Base-by-base conservation (phyloP, 805 yeast genomes). In the Metschnikowia peoriensis region DNA sequence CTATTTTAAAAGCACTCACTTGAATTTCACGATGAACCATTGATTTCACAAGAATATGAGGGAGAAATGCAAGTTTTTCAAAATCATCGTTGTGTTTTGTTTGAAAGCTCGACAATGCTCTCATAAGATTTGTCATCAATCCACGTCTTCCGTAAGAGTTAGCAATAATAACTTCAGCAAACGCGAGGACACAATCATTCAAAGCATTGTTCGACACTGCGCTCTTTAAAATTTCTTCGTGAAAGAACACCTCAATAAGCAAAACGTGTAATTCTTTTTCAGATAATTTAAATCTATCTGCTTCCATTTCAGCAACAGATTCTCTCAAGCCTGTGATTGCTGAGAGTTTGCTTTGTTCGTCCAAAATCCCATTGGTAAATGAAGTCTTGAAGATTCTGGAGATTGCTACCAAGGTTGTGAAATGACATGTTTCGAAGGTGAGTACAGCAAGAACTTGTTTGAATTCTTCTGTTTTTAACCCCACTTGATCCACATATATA, bases 141-240 rank as follows among this genome's bases (percentile, higher is more conserved):
- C 87, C 77, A 58, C 96, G 81, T 66, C 96, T 79, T 0, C 88
- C 84, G 49, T 64, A 75, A 0, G 89, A 70, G 44, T 79, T 76
- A 1, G 61, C 58, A 29, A 85, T 69, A 2, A 85, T 72, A 1
- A 80, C 75, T 4, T 52, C 38, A 1, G 81, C 74, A 48, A 82
- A 73, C 16, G 52, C 48, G 1, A 55, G 59, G 1, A 82, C 62
- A 0, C 54, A 53, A 7, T 59, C 62, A 10, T 68, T 62, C 16
- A 74, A 57, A 1, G 51, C 56, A 12, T 59, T 65, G 54, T 65
- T 66, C 1, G 61, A 17, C 1, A 67, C 59, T 0, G 86, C 74
- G 9, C 59, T 58, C 7, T 51, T 61, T 41, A 88, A 56, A 6
- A 85, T 53, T 2, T 54, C 58, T 3, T 72, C 66, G 56, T 79